These are phyloP conservation scores for Aurinia saxatilis DNA, from an alignment of 345 rosid species.

Conservation along the genomic window DNA sequence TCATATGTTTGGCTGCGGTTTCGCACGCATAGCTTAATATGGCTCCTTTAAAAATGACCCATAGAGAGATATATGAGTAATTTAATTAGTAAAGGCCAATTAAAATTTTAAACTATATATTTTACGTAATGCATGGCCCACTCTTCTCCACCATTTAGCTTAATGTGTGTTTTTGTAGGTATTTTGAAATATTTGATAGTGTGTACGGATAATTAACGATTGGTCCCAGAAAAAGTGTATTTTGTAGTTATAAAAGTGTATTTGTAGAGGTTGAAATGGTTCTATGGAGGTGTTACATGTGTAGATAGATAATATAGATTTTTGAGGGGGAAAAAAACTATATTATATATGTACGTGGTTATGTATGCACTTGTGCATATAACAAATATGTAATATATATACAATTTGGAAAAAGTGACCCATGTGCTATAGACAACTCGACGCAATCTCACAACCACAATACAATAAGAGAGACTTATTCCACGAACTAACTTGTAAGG, in stretches of 20 bases:
- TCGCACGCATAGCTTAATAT: conserved; percentile 24
- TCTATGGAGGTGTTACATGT: conserved; percentile 9
- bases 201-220: conserved; percentile 26
- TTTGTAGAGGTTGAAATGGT: conserved; percentile 10
- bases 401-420: conserved; percentile 21
- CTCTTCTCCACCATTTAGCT: neutral
- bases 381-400: conserved; percentile 4
- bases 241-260: neutral
- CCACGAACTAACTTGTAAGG: conserved; percentile 10
- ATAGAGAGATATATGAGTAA: conserved; percentile 13
- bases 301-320: conserved; percentile 14
- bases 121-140: conserved; percentile 17
- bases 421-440: conserved; percentile 29
- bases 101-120: neutral
- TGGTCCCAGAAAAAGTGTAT: conserved; percentile 20
- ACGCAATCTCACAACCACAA: conserved; percentile 15
- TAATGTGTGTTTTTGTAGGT: too few species aligned
- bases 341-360: neutral
- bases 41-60: conserved; percentile 33
- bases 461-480: conserved; percentile 1
- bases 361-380: conserved; percentile 5
- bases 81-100: conserved; percentile 17
- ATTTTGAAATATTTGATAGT: neutral
- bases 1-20: conserved; percentile 31
- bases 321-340: neutral